These are phyloP conservation scores for Penicillium sp. DNA, from an alignment of 2,329 filamentous ascomycete genomes.

Conservation along the genomic window DNA sequence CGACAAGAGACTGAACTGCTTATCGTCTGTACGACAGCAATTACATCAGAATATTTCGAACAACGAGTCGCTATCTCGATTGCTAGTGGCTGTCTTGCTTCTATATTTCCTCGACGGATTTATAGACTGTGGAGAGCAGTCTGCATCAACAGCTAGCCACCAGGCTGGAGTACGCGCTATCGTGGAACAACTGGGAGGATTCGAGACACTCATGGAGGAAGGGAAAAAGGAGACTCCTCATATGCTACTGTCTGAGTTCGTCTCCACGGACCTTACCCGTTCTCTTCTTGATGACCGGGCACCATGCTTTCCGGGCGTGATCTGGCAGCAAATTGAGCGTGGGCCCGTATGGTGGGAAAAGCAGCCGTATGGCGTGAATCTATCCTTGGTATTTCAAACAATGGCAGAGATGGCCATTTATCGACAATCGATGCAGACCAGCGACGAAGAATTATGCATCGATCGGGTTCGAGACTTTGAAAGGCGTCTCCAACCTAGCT, in stretches of 20 bases:
- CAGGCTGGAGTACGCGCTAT: conserved; percentile 44
- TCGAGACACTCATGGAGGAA: conserved; percentile 33
- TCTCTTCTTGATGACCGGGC: conserved; percentile 44
- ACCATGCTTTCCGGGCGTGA: conserved; percentile 43
- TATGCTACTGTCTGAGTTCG: conserved; percentile 47
- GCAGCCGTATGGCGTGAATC: conserved; percentile 21
- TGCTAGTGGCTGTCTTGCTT: conserved; percentile 50
- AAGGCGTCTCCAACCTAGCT: conserved; percentile 9
- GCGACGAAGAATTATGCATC: conserved; percentile 1
- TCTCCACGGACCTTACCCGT: conserved; percentile 50
- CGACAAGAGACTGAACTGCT: conserved; percentile 12
- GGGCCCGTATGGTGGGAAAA: conserved; percentile 49
- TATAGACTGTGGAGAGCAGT: conserved; percentile 38
- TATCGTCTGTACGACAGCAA: conserved; percentile 27
- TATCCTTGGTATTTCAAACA: conserved; percentile 18
- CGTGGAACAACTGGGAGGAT: conserved; percentile 27
- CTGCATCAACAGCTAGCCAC: conserved; percentile 41
- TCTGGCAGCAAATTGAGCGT: conserved; percentile 47
- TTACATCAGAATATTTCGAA: conserved; percentile 41
- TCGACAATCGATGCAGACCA: conserved; percentile 5
- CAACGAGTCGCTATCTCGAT: conserved; percentile 33
- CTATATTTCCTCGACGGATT: conserved; percentile 50
- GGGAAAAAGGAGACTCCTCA: conserved; percentile 10
- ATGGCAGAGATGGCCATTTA: conserved; percentile 20
- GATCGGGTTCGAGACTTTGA: conserved; percentile 11